phyloP scores from a whole-genome alignment of 1,284 basidiomycete genomes.

The Afroboletus lepidellus region DNA sequence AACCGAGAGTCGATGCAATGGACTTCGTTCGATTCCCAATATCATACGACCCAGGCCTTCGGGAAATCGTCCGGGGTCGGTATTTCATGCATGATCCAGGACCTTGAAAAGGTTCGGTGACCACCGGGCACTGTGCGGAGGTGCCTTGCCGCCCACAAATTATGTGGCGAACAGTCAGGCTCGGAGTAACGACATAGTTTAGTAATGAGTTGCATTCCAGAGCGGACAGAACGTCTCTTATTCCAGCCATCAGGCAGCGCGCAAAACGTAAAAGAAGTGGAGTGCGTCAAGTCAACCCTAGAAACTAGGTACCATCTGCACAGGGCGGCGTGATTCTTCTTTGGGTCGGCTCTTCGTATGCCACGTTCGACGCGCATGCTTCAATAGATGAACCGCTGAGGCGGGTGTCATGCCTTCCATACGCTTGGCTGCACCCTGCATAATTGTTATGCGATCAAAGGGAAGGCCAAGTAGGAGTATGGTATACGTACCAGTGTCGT shows the following conservation, averaged over 20 bases:
- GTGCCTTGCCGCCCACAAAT: not conserved
- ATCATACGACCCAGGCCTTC: not conserved
- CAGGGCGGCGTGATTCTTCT: not conserved
- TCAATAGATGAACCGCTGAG: slow-evolving; percentile 61
- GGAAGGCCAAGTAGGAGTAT: not conserved
- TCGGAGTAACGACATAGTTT: not conserved
- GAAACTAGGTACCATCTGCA: not conserved
- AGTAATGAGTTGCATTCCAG: not conserved
- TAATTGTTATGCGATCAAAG: slow-evolving; percentile 1
- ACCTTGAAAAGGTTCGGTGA: not conserved
- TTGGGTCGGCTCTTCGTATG: not conserved
- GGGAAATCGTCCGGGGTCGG: not conserved
- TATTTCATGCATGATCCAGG: not conserved
- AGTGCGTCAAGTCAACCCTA: not conserved
- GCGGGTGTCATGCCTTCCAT: slow-evolving; percentile 88
- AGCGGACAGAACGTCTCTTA: too few relatives aligned
- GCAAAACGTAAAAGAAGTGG: not conserved
- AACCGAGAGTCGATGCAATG: not conserved
- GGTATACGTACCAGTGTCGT: slow-evolving; percentile 57
- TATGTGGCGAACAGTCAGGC: not conserved
- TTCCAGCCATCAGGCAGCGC: too few relatives aligned
- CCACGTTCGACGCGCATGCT: slow-evolving; percentile 54
- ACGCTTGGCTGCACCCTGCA: slow-evolving; percentile 76
- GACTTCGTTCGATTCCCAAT: not conserved
- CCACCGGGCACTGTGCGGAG: not conserved